Base-by-base conservation (phyloP, 148 eudicot genomes). In the Silene latifolia region DNA sequence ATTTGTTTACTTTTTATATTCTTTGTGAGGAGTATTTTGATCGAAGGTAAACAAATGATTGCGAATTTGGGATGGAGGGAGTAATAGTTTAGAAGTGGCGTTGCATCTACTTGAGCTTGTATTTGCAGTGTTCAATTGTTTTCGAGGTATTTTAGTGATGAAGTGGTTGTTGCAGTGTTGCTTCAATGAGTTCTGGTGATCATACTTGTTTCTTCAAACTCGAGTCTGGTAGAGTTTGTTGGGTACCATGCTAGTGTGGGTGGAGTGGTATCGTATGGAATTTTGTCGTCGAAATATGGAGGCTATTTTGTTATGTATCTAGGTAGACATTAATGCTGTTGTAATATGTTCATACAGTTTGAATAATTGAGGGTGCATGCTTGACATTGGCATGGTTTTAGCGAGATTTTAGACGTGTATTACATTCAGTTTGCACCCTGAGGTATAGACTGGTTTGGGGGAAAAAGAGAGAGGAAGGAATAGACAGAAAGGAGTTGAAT, bases 341-440 rank as follows among this genome's bases (percentile, higher is more conserved):
- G 69, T 39, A 1, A 67, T 42, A 19, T 0, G 60, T 53, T 48
- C 60, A 48, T 69, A 11, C 23, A 69, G 60, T 24, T 47, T 48
- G 23, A 21, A 69, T 13, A 35, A 7, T 13, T 69, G 72, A 8
- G 71, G 70, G 13, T 44, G 54, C 58, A 23, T 44, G 54, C 71
- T 19, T 67, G 24, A n/a, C 32, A 10, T 10, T 69, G 72, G 57
- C 14, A 29, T 51, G 61, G 24, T 15, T 24, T 24, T n/a, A 23
- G 73, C 27, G 62, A 70, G 23, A 54, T 25, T 70, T 70, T 70
- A 59, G 73, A 25, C 12, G 60, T 51, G n/a, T 68, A 56, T 69
- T 51, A n/a, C n/a, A 51, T 51, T 69, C 20, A 24, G 72, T 48
- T 11, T 69, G 72, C 18, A 11, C 11, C 27, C 71, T 21, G 7